Evolutionary conservation across 164 flowering plant species (phyloP), one percentile per base, ranked within the genome.

Genomic region (Protea cynaroides): DNA sequence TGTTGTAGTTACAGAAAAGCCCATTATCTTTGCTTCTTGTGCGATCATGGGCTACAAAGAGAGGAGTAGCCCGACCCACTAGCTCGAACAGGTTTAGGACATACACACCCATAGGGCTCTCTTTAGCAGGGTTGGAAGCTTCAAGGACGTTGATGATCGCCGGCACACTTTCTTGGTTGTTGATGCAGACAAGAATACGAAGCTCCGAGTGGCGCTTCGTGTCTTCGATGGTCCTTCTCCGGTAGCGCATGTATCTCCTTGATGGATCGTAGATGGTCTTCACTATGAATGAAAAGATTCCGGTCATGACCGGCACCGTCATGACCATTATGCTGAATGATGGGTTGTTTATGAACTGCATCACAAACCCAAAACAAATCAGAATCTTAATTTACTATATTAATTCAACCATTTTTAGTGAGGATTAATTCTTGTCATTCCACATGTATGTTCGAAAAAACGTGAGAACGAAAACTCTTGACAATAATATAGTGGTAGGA

Each of bases 31-130:
- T n/a, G n/a, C n/a, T n/a, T n/a, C n/a, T n/a, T n/a, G n/a, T n/a
- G n/a, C n/a, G n/a, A n/a, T 59, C 4, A 61, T 50, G 57, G 58
- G 69, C 19, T 2, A 37, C 19, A 9, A 65, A 61, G 21, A 59
- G 17, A 0, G 73, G 68, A 4, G 73, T 23, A 4, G 56, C 37
- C 12, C 69, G 57, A 47, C 69, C 65, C 8, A 59, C 51, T n/a
- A 71, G 65, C 69, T 71, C 65, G 2, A 71, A n/a, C 14, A 71
- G 73, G 12, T 71, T 65, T 19, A 71, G 65, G 14, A 61, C 25
- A 18, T 4, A 46, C 22, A 60, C 1, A 51, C 11, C 25, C n/a
- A 71, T 22, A 61, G 65, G 69, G 56, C 13, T 46, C 21, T 46
- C 43, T 12, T 44, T 65, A 9, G 25, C 54, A 8, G 69, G 37